A percentile compares a stretch with the other conserved stretches of the same genome.
These are phyloP conservation scores for Lathyrus aphaca DNA, from an alignment of 306 rosid species.

Conservation along the genomic window DNA sequence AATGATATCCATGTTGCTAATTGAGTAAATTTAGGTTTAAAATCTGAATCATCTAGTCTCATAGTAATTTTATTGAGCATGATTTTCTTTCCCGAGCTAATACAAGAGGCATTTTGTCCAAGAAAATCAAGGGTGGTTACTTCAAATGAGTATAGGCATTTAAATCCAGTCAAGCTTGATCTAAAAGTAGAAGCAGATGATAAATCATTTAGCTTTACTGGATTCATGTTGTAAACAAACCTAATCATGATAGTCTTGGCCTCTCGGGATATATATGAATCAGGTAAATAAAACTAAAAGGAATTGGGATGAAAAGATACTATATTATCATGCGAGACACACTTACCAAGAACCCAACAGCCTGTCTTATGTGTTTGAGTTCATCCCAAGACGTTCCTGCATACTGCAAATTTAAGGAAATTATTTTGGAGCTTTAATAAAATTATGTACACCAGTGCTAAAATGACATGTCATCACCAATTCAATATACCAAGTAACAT, in stretches of 20 bases:
- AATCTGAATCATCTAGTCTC: background rate
- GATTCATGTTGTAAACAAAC: no score
- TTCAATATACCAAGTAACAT: conserved; percentile 14
- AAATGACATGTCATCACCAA: conserved; percentile 14
- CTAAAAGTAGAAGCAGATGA: conserved; percentile 1
- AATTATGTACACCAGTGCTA: conserved; percentile 3
- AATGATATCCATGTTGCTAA: conserved; percentile 2
- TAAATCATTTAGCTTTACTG: background rate
- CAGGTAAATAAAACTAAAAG: background rate
- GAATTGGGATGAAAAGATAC: background rate
- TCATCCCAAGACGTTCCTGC: conserved; percentile 99
- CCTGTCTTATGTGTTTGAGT: conserved; percentile 97
- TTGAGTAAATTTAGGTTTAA: background rate
- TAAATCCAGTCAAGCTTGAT: conserved; percentile 13
- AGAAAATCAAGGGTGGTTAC: background rate
- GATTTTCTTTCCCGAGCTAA: background rate
- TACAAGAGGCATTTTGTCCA: background rate
- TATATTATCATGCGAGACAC: conserved; percentile 25
- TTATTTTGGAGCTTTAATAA: conserved; percentile 26
- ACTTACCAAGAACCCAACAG: conserved; percentile 97
- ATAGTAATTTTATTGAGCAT: background rate
- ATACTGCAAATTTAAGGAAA: conserved; percentile 64
- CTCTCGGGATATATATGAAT: background rate
- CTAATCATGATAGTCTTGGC: background rate
- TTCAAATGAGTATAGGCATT: conserved; percentile 15